Evolutionary conservation across 768 basidiomycete genomes (phyloP), one percentile per base, ranked within the genome.

Genomic region (Leccinum rimulosum): DNA sequence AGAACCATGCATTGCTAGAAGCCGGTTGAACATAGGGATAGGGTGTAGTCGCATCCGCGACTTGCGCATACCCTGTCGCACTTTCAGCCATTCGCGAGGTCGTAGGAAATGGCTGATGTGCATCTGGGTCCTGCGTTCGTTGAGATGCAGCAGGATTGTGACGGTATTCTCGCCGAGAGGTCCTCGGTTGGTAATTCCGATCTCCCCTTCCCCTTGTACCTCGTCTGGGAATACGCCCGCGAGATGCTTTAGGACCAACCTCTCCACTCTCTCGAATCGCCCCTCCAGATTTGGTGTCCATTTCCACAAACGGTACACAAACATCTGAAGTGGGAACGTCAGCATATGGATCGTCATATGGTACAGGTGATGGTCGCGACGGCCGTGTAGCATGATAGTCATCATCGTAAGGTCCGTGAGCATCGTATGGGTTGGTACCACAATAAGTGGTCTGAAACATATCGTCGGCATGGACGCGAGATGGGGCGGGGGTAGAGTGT

Each of bases 341-440:
- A 19, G 84, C 78, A 68, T 91, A 91, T 10, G 90, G 90, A 64
- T 93, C 90, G 58, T 92, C 88, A 66, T 92, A 93, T 28, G 90
- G 87, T 38, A 83, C 75, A 5, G 90, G 91, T 15, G 80, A 66
- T 25, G 89, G 87, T 54, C 89, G 82, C 14, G 83, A 82, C 9
- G 84, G 80, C 17, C 81, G 80, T 40, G 78, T 76, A 27, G 75
- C 69, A 47, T 66, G 71, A 56, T 81, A 84, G 64, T 87, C 83
- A 58, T 86, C 77, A 68, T 91, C 89, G 66, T 91, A 91, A 1
- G 83, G 83, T 30, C 85, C 82, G 65, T 84, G 75, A 47, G 83
- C 84, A 63, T 84, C 87, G 65, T 86, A 91, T 1, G 88, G 84
- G 69, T 83, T 86, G 50, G 79, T 72, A 52, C 81, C 80, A 57